Percentiles rank a stretch among this genome's conserved stretches.
Conservation (phyloP, 306 rosid genomes). For the Erythrophleum fordii region DNA sequence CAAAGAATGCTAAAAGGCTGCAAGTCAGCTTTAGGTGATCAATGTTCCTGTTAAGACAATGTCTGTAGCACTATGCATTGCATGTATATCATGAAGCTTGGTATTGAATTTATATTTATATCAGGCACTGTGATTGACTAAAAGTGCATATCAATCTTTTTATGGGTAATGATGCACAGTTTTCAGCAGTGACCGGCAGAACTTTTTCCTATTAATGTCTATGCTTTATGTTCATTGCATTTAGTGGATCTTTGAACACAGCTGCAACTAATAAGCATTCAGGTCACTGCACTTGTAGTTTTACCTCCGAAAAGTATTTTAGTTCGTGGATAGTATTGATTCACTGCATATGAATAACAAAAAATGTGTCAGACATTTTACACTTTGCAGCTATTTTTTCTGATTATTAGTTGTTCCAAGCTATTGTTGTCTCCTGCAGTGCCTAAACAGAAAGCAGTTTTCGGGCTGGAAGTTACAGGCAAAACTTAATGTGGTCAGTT, state of each 20-base stretch:
- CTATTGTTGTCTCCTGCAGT: conserved; percentile 55
- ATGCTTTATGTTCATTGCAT: neutral
- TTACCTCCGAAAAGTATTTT: neutral
- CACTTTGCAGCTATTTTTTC: conserved; percentile 5
- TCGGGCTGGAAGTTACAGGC: conserved; percentile 55
- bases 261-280: conserved; percentile 15
- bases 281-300: conserved; percentile 2
- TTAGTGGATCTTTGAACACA: neutral
- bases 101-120: neutral
- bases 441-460: conserved; percentile 54
- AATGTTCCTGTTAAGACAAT: conserved; percentile 1
- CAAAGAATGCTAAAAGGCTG: neutral
- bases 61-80: neutral
- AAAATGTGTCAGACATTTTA: conserved; percentile 18
- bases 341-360: conserved; percentile 4
- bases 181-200: conserved; percentile 4
- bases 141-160: neutral
- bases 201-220: neutral
- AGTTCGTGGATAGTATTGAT: conserved; percentile 11
- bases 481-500: conserved; percentile 46
- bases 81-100: neutral
- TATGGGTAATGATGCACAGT: neutral
- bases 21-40: neutral
- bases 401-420: conserved; percentile 11
- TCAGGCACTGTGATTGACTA: neutral